Percentiles rank a stretch among this genome's conserved stretches.
Conservation (phyloP, 352 stramenopile genomes). For the Phytophthora vignae region DNA sequence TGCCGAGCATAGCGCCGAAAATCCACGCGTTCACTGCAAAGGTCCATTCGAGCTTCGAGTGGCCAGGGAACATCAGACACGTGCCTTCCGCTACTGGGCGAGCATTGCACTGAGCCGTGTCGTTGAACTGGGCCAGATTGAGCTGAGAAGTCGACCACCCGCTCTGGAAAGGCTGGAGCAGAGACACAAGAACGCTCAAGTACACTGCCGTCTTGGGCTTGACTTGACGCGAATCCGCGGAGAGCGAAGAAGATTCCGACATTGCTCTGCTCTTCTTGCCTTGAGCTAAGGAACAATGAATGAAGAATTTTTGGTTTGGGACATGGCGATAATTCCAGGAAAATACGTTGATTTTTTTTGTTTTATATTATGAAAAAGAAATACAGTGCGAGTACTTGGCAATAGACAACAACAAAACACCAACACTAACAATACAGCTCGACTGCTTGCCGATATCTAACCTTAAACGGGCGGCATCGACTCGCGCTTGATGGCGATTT, state of each 20-base stretch:
- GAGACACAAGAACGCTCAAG: conserved; percentile 42
- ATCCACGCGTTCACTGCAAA: conserved; percentile 54
- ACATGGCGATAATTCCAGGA: background rate
- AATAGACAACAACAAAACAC: too few relatives aligned
- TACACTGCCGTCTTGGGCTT: conserved; percentile 50
- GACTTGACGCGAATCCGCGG: conserved; percentile 3
- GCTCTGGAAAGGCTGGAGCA: conserved; percentile 58
- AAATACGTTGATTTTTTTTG: background rate
- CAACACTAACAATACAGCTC: too few relatives aligned
- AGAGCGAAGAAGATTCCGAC: background rate
- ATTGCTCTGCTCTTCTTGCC: background rate
- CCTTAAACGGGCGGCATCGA: background rate
- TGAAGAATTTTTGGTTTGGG: background rate
- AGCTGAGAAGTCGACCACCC: conserved; percentile 68
- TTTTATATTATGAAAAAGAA: too few relatives aligned
- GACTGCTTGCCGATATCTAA: too few relatives aligned
- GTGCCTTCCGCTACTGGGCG: conserved; percentile 43
- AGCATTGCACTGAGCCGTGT: conserved; percentile 46
- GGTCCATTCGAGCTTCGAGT: conserved; percentile 51
- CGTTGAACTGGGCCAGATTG: conserved; percentile 57
- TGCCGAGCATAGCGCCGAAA: conserved; percentile 61
- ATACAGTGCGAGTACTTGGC: too few relatives aligned
- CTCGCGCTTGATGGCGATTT: background rate
- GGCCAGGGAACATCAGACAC: conserved; percentile 70
- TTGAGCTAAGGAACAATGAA: background rate